Evolutionary conservation across 163 green algal genomes (phyloP), one percentile per base, ranked within the genome.

Genomic region (Botryococcus braunii): DNA sequence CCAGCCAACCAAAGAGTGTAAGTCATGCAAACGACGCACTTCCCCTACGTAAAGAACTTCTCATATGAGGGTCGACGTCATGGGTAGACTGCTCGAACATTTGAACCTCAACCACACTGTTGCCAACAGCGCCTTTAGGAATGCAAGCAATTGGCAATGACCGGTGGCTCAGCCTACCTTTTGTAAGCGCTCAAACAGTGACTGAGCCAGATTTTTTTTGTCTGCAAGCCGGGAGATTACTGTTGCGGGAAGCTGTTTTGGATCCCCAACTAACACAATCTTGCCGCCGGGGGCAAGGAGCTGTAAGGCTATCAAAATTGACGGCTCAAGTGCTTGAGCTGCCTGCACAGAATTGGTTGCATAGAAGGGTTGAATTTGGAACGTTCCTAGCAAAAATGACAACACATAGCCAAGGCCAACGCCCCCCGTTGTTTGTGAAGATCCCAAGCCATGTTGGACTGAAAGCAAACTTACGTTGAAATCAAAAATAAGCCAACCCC

Each of bases 181-280:
- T 68, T 93, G 81, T 32, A 95, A 69, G 23, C 90, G 80, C 78
- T 91, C 83, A 73, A 93, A 95, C 39, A 93, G 81, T 55, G 71
- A 87, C 71, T 88, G 82, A 17, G 77, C 71, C 32, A 93, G 80
- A n/a, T 69, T 36, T 21, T 77, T 75, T 0, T 62, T 64, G 31
- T 77, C 69, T 5, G 80, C 83, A 17, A 70, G 70, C 5, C 72
- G 65, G 23, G 79, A 89, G 11, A 94, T 74, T 36, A 96, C 82
- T 1, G 90, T 96, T 25, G 90, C 81, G 8, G 90, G 90, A 64
- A 96, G 88, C 81, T 96, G 90, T 67, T 84, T 74, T 31, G 89
- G 85, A 76, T 96, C 90, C 13, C 90, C 90, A 39, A 96, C 87
- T 49, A 96, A 78, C 6, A 95, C 78, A 38, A 81, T 50, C 56